A percentile compares a stretch with the other conserved stretches of the same genome.
Conservation (phyloP, 306 rosid species). For the Arachis hypogaea region DNA sequence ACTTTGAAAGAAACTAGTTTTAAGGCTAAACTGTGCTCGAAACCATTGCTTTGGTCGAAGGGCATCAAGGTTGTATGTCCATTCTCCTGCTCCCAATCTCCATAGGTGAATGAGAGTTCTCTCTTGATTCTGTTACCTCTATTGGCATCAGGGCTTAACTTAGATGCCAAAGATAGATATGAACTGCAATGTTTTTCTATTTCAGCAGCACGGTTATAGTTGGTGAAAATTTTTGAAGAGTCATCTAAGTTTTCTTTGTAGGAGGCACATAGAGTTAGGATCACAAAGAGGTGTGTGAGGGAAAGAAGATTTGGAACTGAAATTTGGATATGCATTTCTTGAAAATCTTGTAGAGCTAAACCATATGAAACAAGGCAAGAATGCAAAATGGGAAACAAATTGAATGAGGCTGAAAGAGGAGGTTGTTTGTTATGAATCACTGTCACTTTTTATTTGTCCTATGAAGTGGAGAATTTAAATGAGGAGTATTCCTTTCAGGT, state of each 20-base stretch:
- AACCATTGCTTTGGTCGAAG: slow-evolving; percentile 19
- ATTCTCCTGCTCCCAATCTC: slow-evolving; percentile 30
- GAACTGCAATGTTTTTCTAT: slow-evolving; percentile 25
- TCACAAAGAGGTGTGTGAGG: background rate
- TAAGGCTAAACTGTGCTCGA: background rate
- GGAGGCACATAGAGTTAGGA: background rate
- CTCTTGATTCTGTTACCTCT: slow-evolving; percentile 11
- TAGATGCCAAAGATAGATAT: slow-evolving; percentile 6
- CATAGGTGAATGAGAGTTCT: slow-evolving; percentile 24
- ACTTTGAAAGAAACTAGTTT: slow-evolving; percentile 26
- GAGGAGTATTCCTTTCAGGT: no score
- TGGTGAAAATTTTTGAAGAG: slow-evolving; percentile 12
- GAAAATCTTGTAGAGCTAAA: background rate
- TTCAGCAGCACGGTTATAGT: slow-evolving; percentile 12
- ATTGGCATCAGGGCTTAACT: slow-evolving; percentile 5
- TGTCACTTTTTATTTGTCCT: background rate
- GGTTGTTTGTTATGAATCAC: background rate
- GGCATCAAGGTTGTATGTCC: slow-evolving; percentile 26
- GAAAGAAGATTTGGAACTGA: background rate
- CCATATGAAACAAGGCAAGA: background rate
- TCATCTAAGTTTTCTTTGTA: slow-evolving; percentile 4
- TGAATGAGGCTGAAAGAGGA: slow-evolving; percentile 1
- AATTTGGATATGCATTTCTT: slow-evolving; percentile 15
- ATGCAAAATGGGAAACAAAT: background rate
- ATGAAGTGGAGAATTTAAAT: background rate